Evolutionary conservation across 108 stramenopile genomes (phyloP).

Genomic region (Fragilaria crotonensis): DNA sequence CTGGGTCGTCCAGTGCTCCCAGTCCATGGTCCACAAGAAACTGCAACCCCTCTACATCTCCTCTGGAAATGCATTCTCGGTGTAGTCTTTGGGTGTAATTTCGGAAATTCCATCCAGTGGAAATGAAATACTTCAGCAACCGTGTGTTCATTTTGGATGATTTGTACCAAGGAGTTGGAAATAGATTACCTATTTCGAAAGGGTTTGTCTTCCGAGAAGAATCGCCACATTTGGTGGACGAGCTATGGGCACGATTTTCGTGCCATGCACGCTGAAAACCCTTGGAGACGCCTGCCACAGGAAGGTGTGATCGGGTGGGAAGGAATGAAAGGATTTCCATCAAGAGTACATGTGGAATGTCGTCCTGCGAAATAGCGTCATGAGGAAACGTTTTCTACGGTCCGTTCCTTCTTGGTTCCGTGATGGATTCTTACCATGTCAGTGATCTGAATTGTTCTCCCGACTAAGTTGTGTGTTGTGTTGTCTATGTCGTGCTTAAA

Average conservation of each 20-base stretch:
- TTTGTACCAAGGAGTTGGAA: conserved; percentile 10
- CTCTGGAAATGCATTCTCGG: not conserved
- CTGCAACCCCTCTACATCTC: conserved; percentile 13
- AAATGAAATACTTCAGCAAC: conserved; percentile 10
- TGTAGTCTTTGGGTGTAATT: not conserved
- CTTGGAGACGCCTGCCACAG: conserved; percentile 4
- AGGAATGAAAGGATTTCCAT: conserved; percentile 4
- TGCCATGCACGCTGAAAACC: conserved; percentile 3
- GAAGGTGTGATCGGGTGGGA: not conserved
- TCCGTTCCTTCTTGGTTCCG: too few relatives aligned
- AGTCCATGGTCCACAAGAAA: conserved; percentile 3
- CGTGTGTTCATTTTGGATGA: not conserved
- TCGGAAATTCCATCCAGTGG: conserved; percentile 2
- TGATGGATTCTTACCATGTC: too few relatives aligned
- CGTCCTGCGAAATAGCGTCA: too few relatives aligned
- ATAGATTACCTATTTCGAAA: conserved; percentile 7
- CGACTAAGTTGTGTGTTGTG: too few relatives aligned
- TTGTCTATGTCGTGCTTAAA: too few relatives aligned
- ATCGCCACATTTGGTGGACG: not conserved
- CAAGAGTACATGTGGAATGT: conserved; percentile 4
- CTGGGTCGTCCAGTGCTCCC: not conserved
- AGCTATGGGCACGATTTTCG: not conserved
- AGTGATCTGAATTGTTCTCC: too few relatives aligned
- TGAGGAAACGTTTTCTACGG: too few relatives aligned
- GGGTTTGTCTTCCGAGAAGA: conserved; percentile 1